These are phyloP conservation scores for Sordaria brevicollis DNA, from an alignment of 495 filamentous ascomycete species.

Conservation along the genomic window DNA sequence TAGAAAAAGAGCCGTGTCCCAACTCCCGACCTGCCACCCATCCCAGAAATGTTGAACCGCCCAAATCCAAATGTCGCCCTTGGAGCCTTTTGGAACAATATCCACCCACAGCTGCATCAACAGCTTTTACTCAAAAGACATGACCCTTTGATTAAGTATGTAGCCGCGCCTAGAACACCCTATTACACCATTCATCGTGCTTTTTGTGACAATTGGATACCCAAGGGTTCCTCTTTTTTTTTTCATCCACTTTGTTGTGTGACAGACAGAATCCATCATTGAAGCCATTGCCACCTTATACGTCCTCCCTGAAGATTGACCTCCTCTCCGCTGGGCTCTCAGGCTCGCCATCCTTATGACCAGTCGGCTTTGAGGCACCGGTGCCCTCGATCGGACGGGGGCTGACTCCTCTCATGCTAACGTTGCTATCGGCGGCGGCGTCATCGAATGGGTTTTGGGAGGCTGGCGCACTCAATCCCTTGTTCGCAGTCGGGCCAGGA, in stretches of 20 bases:
- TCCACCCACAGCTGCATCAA: neutral
- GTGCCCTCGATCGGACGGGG: slow-evolving; percentile 37
- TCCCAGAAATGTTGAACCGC: neutral
- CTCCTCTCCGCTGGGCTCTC: slow-evolving; percentile 35
- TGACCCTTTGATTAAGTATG: neutral
- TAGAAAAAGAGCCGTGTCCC: neutral
- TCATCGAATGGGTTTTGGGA: slow-evolving; percentile 46
- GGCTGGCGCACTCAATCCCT: neutral
- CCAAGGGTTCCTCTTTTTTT: neutral
- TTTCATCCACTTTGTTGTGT: neutral
- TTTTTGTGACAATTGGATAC: neutral
- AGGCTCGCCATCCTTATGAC: neutral
- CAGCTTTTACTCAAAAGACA: neutral
- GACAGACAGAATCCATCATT: neutral
- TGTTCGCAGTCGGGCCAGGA: slow-evolving; percentile 7
- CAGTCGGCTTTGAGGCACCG: neutral
- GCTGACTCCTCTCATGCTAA: slow-evolving; percentile 47
- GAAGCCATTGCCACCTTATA: slow-evolving; percentile 17
- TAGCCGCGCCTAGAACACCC: neutral
- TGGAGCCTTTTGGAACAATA: neutral
- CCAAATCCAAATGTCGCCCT: neutral
- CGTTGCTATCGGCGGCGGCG: slow-evolving; percentile 40
- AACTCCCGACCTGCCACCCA: neutral
- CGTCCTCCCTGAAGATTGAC: slow-evolving; percentile 41
- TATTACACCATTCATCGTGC: neutral